Percentiles rank a stretch among this genome's conserved stretches.
Evolutionary conservation across 2,329 filamentous ascomycete species (phyloP).

Genomic region (Exophiala alcalophila): DNA sequence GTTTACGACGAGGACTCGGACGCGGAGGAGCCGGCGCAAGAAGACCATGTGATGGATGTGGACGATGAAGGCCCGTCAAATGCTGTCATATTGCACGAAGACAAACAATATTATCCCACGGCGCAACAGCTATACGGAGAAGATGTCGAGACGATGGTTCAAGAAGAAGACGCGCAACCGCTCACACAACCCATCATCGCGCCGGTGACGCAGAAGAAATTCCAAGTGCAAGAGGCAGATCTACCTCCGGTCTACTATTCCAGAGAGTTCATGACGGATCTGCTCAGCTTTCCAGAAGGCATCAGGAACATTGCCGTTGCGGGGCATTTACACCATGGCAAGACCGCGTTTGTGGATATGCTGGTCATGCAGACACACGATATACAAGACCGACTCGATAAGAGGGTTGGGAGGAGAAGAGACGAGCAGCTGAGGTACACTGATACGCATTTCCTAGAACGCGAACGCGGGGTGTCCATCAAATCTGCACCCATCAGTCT

Average conservation of each 20-base stretch:
- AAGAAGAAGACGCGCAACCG: conserved; percentile 95
- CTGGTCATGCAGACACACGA: conserved; percentile 93
- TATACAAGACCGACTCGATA: conserved; percentile 72
- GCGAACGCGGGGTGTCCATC: conserved; percentile 84
- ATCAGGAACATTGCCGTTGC: conserved; percentile 88
- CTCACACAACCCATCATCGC: conserved; percentile 90
- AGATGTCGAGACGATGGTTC: conserved; percentile 91
- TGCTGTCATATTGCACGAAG: conserved; percentile 95
- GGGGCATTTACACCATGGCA: conserved; percentile 93
- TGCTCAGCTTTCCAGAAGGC: conserved; percentile 95
- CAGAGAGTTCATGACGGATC: conserved; percentile 86
- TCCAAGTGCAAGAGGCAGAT: conserved; percentile 87
- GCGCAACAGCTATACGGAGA: conserved; percentile 91
- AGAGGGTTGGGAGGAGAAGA: conserved; percentile 72
- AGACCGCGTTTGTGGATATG: conserved; percentile 98
- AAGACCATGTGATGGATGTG: conserved; percentile 85
- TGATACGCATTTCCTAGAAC: conserved; percentile 83
- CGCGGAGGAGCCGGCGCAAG: conserved; percentile 58
- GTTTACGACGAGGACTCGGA: conserved; percentile 68
- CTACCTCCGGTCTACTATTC: conserved; percentile 85
- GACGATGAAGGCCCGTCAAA: conserved; percentile 91
- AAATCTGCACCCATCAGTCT: conserved; percentile 94
- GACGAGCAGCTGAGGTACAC: conserved; percentile 95
- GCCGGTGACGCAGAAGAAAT: conserved; percentile 91
- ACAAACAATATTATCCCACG: conserved; percentile 99